phyloP scores from a whole-genome alignment of 495 filamentous ascomycete species.

The Paragyromitra xinjiangensis region DNA sequence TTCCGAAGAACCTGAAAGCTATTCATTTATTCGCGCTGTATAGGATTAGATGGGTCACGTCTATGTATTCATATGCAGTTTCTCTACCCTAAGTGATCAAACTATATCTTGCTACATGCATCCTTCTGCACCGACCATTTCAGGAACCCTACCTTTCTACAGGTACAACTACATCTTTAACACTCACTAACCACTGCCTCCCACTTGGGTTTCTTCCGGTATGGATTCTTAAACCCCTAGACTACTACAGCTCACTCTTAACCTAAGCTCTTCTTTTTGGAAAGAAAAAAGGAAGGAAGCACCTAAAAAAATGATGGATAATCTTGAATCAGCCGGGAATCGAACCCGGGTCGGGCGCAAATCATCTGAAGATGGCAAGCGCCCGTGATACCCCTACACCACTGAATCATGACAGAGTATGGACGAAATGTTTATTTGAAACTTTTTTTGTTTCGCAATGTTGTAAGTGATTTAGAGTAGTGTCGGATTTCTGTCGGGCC shows the following conservation, averaged over 20 bases:
- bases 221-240: background rate
- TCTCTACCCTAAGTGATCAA: background rate
- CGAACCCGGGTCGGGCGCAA: slow-evolving; percentile 24
- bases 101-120: background rate
- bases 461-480: no score
- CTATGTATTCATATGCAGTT: no score
- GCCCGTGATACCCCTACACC: slow-evolving; percentile 37
- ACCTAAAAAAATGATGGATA: background rate
- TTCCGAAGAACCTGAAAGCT: no score
- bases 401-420: slow-evolving; percentile 7
- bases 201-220: background rate
- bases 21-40: no score
- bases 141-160: background rate
- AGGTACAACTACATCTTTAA: background rate
- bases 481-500: no score
- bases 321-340: slow-evolving; percentile 29
- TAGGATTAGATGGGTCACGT: no score
- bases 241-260: background rate
- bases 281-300: background rate
- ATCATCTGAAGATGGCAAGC: slow-evolving; percentile 25
- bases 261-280: background rate
- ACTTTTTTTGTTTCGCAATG: background rate
- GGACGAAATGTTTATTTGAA: background rate
- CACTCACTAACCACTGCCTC: background rate
- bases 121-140: background rate